phyloP scores from a whole-genome alignment of 2,329 filamentous ascomycete genomes.

The Fusarium anguioides region DNA sequence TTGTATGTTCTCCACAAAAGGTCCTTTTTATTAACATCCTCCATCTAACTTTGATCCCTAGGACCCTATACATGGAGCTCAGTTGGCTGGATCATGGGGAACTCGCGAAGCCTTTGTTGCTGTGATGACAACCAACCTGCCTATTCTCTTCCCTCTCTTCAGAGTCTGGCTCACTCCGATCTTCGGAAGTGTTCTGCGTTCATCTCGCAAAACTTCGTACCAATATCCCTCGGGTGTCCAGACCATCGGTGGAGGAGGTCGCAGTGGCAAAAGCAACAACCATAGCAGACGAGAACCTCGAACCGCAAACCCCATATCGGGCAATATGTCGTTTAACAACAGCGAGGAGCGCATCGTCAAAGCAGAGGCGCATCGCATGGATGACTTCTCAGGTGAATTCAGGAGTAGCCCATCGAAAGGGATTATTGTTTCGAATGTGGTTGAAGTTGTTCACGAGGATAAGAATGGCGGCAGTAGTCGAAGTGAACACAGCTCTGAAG shows the following conservation, averaged over 20 bases:
- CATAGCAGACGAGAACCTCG: constrained; percentile 48
- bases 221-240: constrained; percentile 53
- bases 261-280: constrained; percentile 44
- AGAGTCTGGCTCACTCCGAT: constrained; percentile 53
- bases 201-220: constrained; percentile 51
- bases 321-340: constrained; percentile 53
- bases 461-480: constrained; percentile 19
- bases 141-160: constrained; percentile 57
- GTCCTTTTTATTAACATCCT: accelerated
- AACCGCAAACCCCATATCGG: constrained; percentile 51
- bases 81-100: constrained; percentile 54
- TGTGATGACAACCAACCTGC: constrained; percentile 54
- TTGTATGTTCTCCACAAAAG: constrained; percentile 38
- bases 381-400: constrained; percentile 8
- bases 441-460: constrained; percentile 49
- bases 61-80: constrained; percentile 53
- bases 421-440: constrained; percentile 56
- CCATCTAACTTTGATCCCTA: constrained; percentile 9
- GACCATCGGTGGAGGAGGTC: constrained; percentile 54
- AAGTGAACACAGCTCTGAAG: background rate
- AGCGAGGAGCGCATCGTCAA: constrained; percentile 56
- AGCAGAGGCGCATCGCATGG: constrained; percentile 54
- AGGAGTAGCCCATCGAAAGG: constrained; percentile 39
- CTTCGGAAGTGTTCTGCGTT: constrained; percentile 47
- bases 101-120: constrained; percentile 57